These are phyloP conservation scores for Debaryomyces tyrocola DNA, from an alignment of 805 yeast species.

Conservation along the genomic window DNA sequence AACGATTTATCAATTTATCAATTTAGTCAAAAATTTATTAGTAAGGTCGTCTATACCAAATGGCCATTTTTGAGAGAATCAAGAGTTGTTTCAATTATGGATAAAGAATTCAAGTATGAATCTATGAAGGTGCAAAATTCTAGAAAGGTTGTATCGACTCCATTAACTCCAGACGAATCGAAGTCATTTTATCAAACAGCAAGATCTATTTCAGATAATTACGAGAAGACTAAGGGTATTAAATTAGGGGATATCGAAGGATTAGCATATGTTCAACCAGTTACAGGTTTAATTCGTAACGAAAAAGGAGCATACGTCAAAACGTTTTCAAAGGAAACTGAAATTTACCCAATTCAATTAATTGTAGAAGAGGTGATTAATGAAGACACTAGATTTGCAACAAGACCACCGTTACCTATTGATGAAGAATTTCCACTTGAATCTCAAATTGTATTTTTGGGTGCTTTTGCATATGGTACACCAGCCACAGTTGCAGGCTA, in stretches of 20 bases:
- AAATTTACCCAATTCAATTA: constrained; percentile 72
- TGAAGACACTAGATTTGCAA: constrained; percentile 71
- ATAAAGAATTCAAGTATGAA: constrained; percentile 51
- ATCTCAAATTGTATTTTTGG: constrained; percentile 73
- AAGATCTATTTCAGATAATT: constrained; percentile 38
- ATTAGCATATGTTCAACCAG: constrained; percentile 68
- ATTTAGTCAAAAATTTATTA: constrained; percentile 61
- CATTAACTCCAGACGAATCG: constrained; percentile 44
- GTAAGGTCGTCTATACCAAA: constrained; percentile 65
- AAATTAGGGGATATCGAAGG: constrained; percentile 52
- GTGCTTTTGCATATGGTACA: constrained; percentile 86
- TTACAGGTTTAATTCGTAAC: constrained; percentile 74
- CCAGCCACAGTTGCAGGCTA: constrained; percentile 68
- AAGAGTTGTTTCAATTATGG: constrained; percentile 61
- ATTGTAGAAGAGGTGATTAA: constrained; percentile 73
- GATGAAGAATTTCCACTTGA: constrained; percentile 79
- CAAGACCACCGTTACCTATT: constrained; percentile 73
- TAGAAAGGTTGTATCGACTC: constrained; percentile 29
- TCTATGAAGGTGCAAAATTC: constrained; percentile 27
- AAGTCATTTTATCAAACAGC: constrained; percentile 46
- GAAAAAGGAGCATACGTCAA: constrained; percentile 74
- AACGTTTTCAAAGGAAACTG: constrained; percentile 56
- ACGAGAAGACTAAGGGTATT: constrained; percentile 61
- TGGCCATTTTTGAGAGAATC: constrained; percentile 94
- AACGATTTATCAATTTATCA: constrained; percentile 58